A percentile compares a stretch with the other conserved stretches of the same genome.
phyloP scores from a whole-genome alignment of 192 early-diverging fungal genomes.

The Gaertneriomyces semiglobifer region DNA sequence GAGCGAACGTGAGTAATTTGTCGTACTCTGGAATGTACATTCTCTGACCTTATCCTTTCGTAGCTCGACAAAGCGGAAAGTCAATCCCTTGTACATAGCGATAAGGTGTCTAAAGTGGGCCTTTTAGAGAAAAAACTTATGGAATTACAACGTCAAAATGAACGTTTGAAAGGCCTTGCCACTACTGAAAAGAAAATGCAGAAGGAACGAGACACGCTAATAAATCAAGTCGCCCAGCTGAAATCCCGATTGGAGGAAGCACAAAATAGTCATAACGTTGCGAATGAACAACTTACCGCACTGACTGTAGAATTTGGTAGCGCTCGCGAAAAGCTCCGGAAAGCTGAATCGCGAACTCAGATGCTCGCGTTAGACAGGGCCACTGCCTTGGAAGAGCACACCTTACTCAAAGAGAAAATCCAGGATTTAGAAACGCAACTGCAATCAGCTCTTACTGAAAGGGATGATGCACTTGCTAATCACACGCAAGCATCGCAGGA shows the following conservation, averaged over 20 bases:
- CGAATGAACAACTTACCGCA: too few relatives aligned
- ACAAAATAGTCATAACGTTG: too few relatives aligned
- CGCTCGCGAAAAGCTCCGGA: too few relatives aligned
- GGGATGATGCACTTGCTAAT: too few relatives aligned
- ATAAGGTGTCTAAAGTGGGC: conserved; percentile 1
- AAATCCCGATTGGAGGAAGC: background rate
- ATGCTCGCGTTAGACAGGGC: too few relatives aligned
- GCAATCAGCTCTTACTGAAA: too few relatives aligned
- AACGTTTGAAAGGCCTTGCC: background rate
- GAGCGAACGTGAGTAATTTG: background rate
- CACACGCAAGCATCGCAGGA: background rate
- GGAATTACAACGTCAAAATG: conserved; percentile 8
- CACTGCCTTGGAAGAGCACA: background rate
- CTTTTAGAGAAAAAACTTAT: conserved; percentile 22
- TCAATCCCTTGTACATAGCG: conserved; percentile 12
- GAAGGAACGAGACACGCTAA: conserved; percentile 1
- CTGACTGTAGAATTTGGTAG: too few relatives aligned
- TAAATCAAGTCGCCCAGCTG: background rate
- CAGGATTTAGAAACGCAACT: background rate
- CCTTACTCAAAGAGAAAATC: background rate
- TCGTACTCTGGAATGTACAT: background rate
- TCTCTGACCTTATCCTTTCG: background rate
- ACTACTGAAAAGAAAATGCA: background rate
- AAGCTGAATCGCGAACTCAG: too few relatives aligned
- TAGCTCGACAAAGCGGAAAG: conserved; percentile 35